Percentiles rank a stretch among this genome's conserved stretches.
Evolutionary conservation across 768 basidiomycete species (phyloP).

Genomic region (Lentinula guzmanii): DNA sequence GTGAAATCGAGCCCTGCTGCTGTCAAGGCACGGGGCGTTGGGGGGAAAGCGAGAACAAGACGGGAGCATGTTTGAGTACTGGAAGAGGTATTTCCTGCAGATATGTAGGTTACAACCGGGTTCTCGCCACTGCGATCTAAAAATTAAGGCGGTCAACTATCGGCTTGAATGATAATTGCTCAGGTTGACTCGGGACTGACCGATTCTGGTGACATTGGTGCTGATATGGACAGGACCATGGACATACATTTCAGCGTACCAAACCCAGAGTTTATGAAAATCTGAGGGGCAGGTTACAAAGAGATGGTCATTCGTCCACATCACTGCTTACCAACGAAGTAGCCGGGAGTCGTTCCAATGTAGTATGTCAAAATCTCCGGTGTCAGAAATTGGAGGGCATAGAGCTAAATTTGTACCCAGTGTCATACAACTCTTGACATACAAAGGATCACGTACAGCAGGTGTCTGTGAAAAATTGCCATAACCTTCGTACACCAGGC

Average conservation of each 20-base stretch:
- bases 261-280: constrained; percentile 4
- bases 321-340: constrained; percentile 3
- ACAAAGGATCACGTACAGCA: not conserved
- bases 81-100: not conserved
- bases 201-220: constrained; percentile 3
- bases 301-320: not conserved
- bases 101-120: not conserved
- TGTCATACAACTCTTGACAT: not conserved
- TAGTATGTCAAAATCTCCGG: constrained; percentile 2
- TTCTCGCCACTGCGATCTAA: constrained; percentile 3
- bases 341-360: not conserved
- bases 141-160: no score
- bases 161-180: no score
- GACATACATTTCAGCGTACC: not conserved
- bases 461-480: not conserved
- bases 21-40: not conserved
- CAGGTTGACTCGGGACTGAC: not conserved
- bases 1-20: not conserved
- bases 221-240: constrained; percentile 1
- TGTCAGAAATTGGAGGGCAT: constrained; percentile 5
- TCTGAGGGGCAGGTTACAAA: not conserved
- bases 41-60: constrained; percentile 6
- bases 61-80: constrained; percentile 1
- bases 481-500: not conserved
- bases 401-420: not conserved